Evolutionary conservation across 768 basidiomycete genomes (phyloP), one percentile per base, ranked within the genome.

Genomic region (Clavulina sp.): DNA sequence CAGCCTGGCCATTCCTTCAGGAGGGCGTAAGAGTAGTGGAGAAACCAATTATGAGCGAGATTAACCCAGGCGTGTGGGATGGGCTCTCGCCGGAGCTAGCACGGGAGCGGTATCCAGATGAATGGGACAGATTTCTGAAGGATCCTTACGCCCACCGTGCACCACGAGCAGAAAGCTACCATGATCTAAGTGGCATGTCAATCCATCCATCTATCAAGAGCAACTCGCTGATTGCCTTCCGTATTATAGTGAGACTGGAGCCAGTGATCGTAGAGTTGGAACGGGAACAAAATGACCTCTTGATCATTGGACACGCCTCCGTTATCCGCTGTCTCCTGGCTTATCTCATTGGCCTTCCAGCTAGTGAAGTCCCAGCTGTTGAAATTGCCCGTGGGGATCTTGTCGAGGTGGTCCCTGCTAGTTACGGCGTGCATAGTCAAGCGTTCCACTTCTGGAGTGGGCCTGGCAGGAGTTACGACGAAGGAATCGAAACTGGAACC

Each of bases 21-120:
- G 59, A 32, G 56, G 70, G 57, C 13, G 70, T 67, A 62, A 68
- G 68, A 52, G 87, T 97, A 29, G 75, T 91, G 43, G 89, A 99
- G 68, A 96, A 95, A 60, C 77, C 83, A 0, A 91, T 92, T 65
- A 96, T 97, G 92, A 73, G 80, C 49, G 95, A 99, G 69, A 95
- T 97, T 61, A 99, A 99, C 60, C 93, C 92, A 49, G 93, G 83
- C 4, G 80, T 97, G 18, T 95, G 92, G 91, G 95, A 97, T 63
- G 95, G 95, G 0, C 72, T 97, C 34, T 84, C 82, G 1, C 82
- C 86, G 0, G 84, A 87, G 57, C 81, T 93, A 61, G 91, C 88
- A 19, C 78, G 80, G 63, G 81, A 80, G 64, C 80, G 78, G 59
- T 97, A 92, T 63, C 86, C 93, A 0, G 84, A 81, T 50, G 95